Evolutionary conservation across 2,329 filamentous ascomycete species (phyloP).

Genomic region (Paracorniculantispora psalliotae): DNA sequence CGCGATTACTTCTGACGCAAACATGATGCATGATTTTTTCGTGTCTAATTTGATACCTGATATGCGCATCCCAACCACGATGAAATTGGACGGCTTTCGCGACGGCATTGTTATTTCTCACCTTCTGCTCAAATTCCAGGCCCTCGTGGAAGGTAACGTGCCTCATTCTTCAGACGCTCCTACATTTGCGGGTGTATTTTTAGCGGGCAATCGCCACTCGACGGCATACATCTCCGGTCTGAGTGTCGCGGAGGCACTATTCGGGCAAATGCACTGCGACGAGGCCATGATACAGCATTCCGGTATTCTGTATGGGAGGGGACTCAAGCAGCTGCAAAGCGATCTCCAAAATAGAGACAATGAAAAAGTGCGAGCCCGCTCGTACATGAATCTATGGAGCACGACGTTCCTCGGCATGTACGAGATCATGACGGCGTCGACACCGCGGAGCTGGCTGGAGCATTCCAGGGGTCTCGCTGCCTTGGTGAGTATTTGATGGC

Average conservation of each 20-base stretch:
- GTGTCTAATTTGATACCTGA: not conserved
- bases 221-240: constrained; percentile 15
- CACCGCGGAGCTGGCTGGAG: constrained; percentile 9
- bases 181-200: constrained; percentile 14
- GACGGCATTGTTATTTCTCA: constrained; percentile 4
- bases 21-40: not conserved
- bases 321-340: not conserved
- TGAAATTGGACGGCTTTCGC: not conserved
- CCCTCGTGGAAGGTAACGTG: not conserved
- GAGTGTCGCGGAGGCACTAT: constrained; percentile 13
- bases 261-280: constrained; percentile 14
- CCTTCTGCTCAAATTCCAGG: constrained; percentile 2
- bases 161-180: constrained; percentile 7
- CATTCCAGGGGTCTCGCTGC: not conserved
- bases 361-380: not conserved
- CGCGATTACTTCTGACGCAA: not conserved
- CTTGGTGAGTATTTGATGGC: not conserved
- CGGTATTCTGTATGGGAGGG: constrained; percentile 10
- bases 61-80: not conserved
- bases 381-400: constrained; percentile 15
- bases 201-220: constrained; percentile 7
- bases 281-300: constrained; percentile 9
- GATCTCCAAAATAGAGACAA: constrained; percentile 12
- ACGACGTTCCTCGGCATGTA: constrained; percentile 14
- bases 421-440: constrained; percentile 14